These are phyloP conservation scores for Pistacia integerrima DNA, from an alignment of 345 rosid genomes.

Conservation along the genomic window DNA sequence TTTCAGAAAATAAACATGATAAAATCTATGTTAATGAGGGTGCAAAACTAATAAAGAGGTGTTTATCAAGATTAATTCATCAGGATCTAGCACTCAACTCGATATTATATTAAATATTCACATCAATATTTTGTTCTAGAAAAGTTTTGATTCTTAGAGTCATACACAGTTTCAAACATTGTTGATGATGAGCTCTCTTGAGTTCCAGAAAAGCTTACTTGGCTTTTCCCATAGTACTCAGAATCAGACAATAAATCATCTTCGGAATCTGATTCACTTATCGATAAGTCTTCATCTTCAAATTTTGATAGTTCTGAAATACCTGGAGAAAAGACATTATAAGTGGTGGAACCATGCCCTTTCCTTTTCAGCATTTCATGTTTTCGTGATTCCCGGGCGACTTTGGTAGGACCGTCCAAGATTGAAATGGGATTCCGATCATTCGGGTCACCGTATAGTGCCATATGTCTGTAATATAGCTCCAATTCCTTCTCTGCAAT, in stretches of 20 bases:
- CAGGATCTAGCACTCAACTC: no score
- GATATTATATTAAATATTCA: not conserved
- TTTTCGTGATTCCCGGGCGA: conserved; percentile 31
- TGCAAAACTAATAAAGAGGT: no score
- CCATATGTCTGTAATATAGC: no score
- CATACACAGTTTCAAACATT: conserved; percentile 10
- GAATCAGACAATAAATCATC: conserved; percentile 13
- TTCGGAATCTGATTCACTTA: conserved; percentile 36
- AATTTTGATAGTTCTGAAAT: conserved; percentile 31
- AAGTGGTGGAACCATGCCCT: conserved; percentile 4
- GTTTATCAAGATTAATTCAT: no score
- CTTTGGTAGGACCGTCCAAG: conserved; percentile 39
- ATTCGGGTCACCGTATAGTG: conserved; percentile 4
- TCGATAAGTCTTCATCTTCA: conserved; percentile 33
- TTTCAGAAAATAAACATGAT: no score
- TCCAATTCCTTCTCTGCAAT: conserved; percentile 14
- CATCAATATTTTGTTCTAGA: not conserved
- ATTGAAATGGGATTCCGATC: conserved; percentile 54
- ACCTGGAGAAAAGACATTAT: conserved; percentile 18
- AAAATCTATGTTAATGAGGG: no score
- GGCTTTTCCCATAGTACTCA: conserved; percentile 10
- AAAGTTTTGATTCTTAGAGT: conserved; percentile 14
- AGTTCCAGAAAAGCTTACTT: conserved; percentile 12
- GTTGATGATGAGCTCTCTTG: no score
- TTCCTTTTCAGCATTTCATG: conserved; percentile 20